Base-by-base conservation (phyloP, 2,329 filamentous ascomycete genomes). In the Elsinoe perseae region DNA sequence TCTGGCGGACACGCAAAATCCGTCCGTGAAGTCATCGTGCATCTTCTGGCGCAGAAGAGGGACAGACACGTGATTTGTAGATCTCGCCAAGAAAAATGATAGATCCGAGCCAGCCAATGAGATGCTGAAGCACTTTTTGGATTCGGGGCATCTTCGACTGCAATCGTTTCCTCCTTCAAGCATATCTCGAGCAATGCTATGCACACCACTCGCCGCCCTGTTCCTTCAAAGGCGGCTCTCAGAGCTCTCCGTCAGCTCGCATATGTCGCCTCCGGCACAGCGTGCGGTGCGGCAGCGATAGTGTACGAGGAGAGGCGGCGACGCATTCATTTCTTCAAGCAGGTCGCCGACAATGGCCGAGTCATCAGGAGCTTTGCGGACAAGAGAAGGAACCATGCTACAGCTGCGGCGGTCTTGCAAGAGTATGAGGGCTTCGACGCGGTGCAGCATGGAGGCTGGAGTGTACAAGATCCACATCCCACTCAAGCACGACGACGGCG, bases 211-310 rank as follows among this genome's bases (percentile, higher is more conserved):
- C 60, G 62, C 43, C 66, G 66, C 59, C 67, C 64, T 44, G 66
- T 66, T 52, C 69, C 69, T 48, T 70, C 69, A 16, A 64, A 63
- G 55, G 67, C 62, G 27, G 66, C 68, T 43, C 66, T 70, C 48
- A 62, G 64, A 50, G 57, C 67, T 46, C 65, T 72, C 40, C 68
- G 68, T 57, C 68, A 70, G 57, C 67, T 71, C 58, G 69, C 68
- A 25, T 71, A 70, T 61, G 69, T 69, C 54, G 68, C 68, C 12
- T 70, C 68, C 38, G 69, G 69, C 30, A 67, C 68, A n/a, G 68
- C 64, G 6, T 64, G 65, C 5, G 69, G 67, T 27, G 61, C 67
- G 10, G 68, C 63, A 6, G 62, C 66, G n/a, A 43, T 72, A 4
- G 66, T 68, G 56, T 63, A 66, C 8, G 69, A 72, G 58, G 68